Conservation (phyloP, 306 rosid genomes). For the Cicer chorassanicum region DNA sequence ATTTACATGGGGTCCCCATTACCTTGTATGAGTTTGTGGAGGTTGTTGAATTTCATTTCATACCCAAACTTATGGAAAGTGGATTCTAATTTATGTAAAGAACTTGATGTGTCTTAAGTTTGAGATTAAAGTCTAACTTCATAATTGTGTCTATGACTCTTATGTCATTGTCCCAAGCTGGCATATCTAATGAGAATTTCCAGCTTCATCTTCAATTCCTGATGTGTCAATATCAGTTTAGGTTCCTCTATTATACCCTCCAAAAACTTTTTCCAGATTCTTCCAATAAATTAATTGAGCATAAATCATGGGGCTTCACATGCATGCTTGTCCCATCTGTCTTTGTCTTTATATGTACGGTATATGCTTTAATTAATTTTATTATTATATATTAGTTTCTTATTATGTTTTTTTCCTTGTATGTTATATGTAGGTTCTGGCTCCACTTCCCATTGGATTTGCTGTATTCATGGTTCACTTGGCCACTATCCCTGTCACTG, state of each 20-base stretch:
- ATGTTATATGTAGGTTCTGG: slow-evolving; percentile 70
- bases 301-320: slow-evolving; percentile 47
- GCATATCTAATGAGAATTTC: slow-evolving; percentile 40
- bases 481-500: slow-evolving; percentile 94
- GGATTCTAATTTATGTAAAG: slow-evolving; percentile 40
- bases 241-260: slow-evolving; percentile 31
- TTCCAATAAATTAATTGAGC: slow-evolving; percentile 28
- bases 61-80: slow-evolving; percentile 37
- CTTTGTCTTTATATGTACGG: slow-evolving; percentile 13
- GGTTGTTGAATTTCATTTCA: slow-evolving; percentile 45
- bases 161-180: slow-evolving; percentile 46
- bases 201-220: slow-evolving; percentile 24
- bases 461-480: slow-evolving; percentile 96
- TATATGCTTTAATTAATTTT: slow-evolving; percentile 36
- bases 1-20: slow-evolving; percentile 45
- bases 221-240: slow-evolving; percentile 42
- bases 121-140: slow-evolving; percentile 24
- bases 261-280: slow-evolving; percentile 41
- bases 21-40: slow-evolving; percentile 44
- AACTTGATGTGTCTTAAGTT: slow-evolving; percentile 27
- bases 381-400: slow-evolving; percentile 8
- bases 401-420: slow-evolving; percentile 23
- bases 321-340: slow-evolving; percentile 49
- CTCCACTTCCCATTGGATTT: slow-evolving; percentile 96
- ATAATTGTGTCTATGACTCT: slow-evolving; percentile 33